Base-by-base conservation (phyloP, 2,329 filamentous ascomycete genomes). In the Penicillium sp. region DNA sequence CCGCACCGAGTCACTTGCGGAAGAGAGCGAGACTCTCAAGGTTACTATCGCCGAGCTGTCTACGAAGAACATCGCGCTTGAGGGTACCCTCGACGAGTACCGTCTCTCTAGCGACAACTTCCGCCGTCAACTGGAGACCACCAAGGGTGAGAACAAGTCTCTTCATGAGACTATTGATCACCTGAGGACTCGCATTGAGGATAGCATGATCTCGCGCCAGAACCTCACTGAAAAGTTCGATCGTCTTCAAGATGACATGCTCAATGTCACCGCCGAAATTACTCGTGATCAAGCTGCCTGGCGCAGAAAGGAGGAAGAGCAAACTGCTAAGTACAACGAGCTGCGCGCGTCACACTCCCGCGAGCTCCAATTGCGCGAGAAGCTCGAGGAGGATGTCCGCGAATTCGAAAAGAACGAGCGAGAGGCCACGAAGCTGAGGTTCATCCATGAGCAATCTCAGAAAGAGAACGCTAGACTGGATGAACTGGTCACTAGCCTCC, bases 161-260 rank as follows among this genome's bases (percentile, higher is more conserved):
- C 79, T 97, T 55, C 86, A 87, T 64, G 86, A 84, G 69, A 86
- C 87, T 31, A 85, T 96, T 56, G 85, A 87, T 59, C 87, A 86
- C 22, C 81, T 96, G 53, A 85, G 87, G 59, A 83, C 83, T 44
- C 92, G 96, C 69, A 84, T 94, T 40, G 87, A 94, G 67, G 92
- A 96, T 76, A 93, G 91, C 67, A 86, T 92, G 68, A 86, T 88
- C 61, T 84, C 95, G 57, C 88, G 92, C 56, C 90, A 96, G 70
- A 86, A 82, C 58, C 92, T 95, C 84, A 88, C 91, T 63, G 80
- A 81, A 71, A 96, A 94, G 74, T 89, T 97, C 67, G 85, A 93
- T 65, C 86, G 86, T 57, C 79, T 99, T 38, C 92, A 97, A 74
- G 85, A 91, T 61, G 91, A 97, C 65, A 93, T 97, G 88, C 84